Percentiles rank a stretch among this genome's conserved stretches.
Evolutionary conservation across 2,329 filamentous ascomycete species (phyloP).

Genomic region (Fusarium coicis): DNA sequence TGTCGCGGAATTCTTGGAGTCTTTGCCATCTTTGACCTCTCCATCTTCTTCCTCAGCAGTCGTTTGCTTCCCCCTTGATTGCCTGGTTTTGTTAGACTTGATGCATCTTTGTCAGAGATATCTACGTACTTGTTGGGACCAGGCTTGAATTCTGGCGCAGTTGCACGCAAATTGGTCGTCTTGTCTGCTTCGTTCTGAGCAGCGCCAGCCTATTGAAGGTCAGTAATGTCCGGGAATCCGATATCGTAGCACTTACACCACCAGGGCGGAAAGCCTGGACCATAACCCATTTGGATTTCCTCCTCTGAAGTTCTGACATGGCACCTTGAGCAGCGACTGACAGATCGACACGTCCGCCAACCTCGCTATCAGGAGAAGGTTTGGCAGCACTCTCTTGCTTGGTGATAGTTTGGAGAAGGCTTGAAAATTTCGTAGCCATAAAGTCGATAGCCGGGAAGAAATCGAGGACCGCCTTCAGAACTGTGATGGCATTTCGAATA

Average conservation of each 20-base stretch:
- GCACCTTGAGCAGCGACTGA: slow-evolving; percentile 79
- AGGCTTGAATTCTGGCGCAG: slow-evolving; percentile 74
- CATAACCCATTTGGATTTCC: slow-evolving; percentile 76
- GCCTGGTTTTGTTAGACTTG: slow-evolving; percentile 25
- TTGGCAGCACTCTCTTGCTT: slow-evolving; percentile 67
- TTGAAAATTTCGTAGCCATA: slow-evolving; percentile 76
- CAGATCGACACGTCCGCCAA: slow-evolving; percentile 75
- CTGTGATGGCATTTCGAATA: slow-evolving; percentile 92
- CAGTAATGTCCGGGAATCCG: slow-evolving; percentile 19
- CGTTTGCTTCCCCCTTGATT: slow-evolving; percentile 31
- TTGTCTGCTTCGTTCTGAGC: slow-evolving; percentile 47
- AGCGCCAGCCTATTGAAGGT: slow-evolving; percentile 44
- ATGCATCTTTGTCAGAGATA: neutral
- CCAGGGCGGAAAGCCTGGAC: slow-evolving; percentile 78
- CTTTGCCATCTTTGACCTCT: slow-evolving; percentile 72
- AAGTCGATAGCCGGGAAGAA: slow-evolving; percentile 91
- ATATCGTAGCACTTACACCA: slow-evolving; percentile 57
- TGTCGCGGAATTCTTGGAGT: slow-evolving; percentile 33
- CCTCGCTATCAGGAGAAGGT: slow-evolving; percentile 58
- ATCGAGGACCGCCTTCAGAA: slow-evolving; percentile 83
- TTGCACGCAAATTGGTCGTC: slow-evolving; percentile 63
- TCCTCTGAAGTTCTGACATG: slow-evolving; percentile 74
- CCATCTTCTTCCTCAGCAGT: slow-evolving; percentile 73
- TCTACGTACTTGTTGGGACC: slow-evolving; percentile 51
- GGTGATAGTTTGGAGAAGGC: slow-evolving; percentile 73